These are phyloP conservation scores for Pancytospora epiphaga DNA, from an alignment of 371 early-diverging fungal genomes.

Conservation along the genomic window DNA sequence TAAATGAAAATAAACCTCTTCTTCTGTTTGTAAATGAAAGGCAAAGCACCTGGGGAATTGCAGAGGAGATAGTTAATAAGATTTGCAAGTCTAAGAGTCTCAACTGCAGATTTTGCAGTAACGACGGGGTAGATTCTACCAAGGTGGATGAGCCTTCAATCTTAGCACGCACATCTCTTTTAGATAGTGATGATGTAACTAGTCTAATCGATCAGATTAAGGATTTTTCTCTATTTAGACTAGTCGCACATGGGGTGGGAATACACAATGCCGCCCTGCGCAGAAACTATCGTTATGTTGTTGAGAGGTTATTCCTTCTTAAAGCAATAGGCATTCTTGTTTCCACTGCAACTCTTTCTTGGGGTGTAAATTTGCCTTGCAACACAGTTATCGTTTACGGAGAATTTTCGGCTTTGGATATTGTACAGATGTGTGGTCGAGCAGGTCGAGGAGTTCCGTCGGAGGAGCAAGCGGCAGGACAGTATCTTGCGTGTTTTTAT, in stretches of 20 bases:
- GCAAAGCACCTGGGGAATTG: too few relatives aligned
- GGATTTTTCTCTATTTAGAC: background rate
- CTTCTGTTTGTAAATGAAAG: conserved; percentile 76
- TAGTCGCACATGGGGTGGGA: conserved; percentile 66
- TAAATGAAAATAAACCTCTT: conserved; percentile 71
- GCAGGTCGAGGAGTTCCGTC: conserved; percentile 96
- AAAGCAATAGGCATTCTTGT: conserved; percentile 81
- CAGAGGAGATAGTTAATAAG: background rate
- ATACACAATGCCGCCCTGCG: conserved; percentile 95
- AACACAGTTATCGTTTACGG: conserved; percentile 96
- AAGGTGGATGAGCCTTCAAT: too few relatives aligned
- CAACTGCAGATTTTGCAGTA: too few relatives aligned
- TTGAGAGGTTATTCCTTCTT: conserved; percentile 81
- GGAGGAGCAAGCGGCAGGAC: conserved; percentile 80
- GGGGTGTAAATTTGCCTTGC: conserved; percentile 99
- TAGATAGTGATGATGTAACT: too few relatives aligned
- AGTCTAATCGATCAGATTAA: conserved; percentile 8
- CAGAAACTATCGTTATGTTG: conserved; percentile 75
- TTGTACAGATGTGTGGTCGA: conserved; percentile 91
- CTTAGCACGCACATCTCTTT: too few relatives aligned
- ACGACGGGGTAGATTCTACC: background rate
- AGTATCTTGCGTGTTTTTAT: conserved; percentile 85
- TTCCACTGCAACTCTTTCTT: conserved; percentile 93
- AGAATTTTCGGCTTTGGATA: conserved; percentile 64
- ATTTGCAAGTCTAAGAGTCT: too few relatives aligned